phyloP scores from a whole-genome alignment of 129 eudicot species.

The Flaveria bidentis region DNA sequence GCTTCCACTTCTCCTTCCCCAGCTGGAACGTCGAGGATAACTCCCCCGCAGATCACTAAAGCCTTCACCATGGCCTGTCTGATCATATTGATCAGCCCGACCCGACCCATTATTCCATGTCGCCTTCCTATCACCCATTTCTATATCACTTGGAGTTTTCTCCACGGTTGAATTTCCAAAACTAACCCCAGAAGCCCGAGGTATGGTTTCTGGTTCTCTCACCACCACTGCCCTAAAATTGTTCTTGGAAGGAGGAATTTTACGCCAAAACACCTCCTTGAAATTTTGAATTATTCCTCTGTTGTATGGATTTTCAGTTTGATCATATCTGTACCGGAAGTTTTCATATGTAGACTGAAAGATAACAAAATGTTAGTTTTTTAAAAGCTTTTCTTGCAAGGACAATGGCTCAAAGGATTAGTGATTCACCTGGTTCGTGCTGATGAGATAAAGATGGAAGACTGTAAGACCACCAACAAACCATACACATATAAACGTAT shows the following conservation, averaged over 20 bases:
- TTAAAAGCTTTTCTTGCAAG: not conserved
- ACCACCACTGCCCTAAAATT: slow-evolving; percentile 58
- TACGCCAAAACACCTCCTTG: slow-evolving; percentile 60
- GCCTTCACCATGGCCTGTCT: slow-evolving; percentile 17
- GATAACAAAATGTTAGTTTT: not conserved
- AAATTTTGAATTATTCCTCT: slow-evolving; percentile 55
- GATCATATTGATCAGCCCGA: slow-evolving; percentile 18
- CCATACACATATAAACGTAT: slow-evolving; percentile 76
- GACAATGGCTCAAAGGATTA: slow-evolving; percentile 5
- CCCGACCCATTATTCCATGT: slow-evolving; percentile 38
- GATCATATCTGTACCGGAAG: slow-evolving; percentile 66
- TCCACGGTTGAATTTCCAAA: slow-evolving; percentile 40
- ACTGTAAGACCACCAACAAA: slow-evolving; percentile 88
- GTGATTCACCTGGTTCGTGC: slow-evolving; percentile 78
- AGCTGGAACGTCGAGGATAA: slow-evolving; percentile 48
- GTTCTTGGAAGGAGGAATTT: slow-evolving; percentile 75
- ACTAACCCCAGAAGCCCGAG: slow-evolving; percentile 33
- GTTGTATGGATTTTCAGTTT: slow-evolving; percentile 56
- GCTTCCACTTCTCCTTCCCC: slow-evolving; percentile 71
- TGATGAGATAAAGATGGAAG: slow-evolving; percentile 86
- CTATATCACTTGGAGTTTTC: slow-evolving; percentile 52
- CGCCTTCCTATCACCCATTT: slow-evolving; percentile 55
- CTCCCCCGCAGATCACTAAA: slow-evolving; percentile 35
- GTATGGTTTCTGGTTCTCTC: slow-evolving; percentile 39
- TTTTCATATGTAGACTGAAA: slow-evolving; percentile 86